These are phyloP conservation scores for Candida freyschussii DNA, from an alignment of 1,139 yeast genomes.

Conservation along the genomic window DNA sequence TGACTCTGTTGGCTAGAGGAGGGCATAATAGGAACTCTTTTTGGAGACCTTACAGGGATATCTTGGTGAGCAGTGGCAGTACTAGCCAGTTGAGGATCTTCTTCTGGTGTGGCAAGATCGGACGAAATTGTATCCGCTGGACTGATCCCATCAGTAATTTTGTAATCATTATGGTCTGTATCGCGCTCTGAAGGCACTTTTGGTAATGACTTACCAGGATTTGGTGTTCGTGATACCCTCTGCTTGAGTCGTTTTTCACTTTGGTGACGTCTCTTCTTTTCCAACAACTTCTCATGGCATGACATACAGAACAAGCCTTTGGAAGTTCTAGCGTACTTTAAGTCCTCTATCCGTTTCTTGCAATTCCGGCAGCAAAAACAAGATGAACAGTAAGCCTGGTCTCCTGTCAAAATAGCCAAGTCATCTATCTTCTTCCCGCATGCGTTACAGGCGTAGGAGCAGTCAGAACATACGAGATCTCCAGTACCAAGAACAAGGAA, in stretches of 20 bases:
- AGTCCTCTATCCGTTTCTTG: slow-evolving; percentile 80
- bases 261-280: slow-evolving; percentile 30
- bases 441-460: slow-evolving; percentile 83
- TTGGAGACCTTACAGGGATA: slow-evolving; percentile 29
- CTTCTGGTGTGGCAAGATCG: slow-evolving; percentile 15
- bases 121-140: slow-evolving; percentile 16
- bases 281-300: slow-evolving; percentile 84
- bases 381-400: slow-evolving; percentile 86
- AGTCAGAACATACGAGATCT: slow-evolving; percentile 80
- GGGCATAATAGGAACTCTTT: slow-evolving; percentile 16
- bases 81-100: slow-evolving; percentile 7
- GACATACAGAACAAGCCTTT: slow-evolving; percentile 92
- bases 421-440: slow-evolving; percentile 92
- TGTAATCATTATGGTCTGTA: slow-evolving; percentile 2
- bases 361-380: slow-evolving; percentile 93
- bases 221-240: slow-evolving; percentile 8
- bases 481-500: slow-evolving; percentile 92
- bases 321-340: slow-evolving; percentile 88
- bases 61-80: slow-evolving; percentile 10
- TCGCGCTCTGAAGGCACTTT: slow-evolving; percentile 21
- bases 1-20: slow-evolving; percentile 1
- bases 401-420: slow-evolving; percentile 89
- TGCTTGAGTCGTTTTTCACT: slow-evolving; percentile 16
- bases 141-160: slow-evolving; percentile 1
- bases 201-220: slow-evolving; percentile 28